Percentiles rank a stretch among this genome's conserved stretches.
Conservation (phyloP, 2,329 filamentous ascomycete genomes). For the Nothophoma quercina region DNA sequence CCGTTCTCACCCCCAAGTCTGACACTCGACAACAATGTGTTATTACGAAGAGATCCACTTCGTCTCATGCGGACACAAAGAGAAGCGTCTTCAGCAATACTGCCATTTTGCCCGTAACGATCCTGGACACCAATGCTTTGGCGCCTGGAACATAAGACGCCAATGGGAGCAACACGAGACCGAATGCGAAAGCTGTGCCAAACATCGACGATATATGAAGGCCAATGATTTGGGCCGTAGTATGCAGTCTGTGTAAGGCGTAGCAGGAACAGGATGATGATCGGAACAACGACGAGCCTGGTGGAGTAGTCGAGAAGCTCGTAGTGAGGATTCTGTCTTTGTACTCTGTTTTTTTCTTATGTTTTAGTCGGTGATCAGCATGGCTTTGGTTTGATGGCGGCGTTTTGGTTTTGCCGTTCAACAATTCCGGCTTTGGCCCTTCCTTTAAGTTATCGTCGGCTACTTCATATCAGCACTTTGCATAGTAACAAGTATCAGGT, state of each 20-base stretch:
- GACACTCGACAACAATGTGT: conserved; percentile 61
- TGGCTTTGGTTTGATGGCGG: not conserved
- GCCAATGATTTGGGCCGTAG: not conserved
- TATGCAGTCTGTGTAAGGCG: not conserved
- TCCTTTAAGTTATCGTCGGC: not conserved
- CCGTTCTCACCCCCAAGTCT: not conserved
- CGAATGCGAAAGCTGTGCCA: conserved; percentile 23
- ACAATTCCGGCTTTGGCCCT: not conserved
- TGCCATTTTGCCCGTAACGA: conserved; percentile 81
- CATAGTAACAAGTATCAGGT: not conserved
- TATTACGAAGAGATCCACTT: conserved; percentile 75
- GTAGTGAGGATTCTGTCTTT: too few species aligned
- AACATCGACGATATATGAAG: conserved; percentile 4
- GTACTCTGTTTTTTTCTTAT: not conserved
- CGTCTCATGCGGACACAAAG: conserved; percentile 65
- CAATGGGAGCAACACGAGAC: conserved; percentile 62
- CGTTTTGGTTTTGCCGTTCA: not conserved
- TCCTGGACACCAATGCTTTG: conserved; percentile 71
- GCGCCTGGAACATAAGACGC: conserved; percentile 69
- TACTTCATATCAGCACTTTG: not conserved
- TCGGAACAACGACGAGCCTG: not conserved
- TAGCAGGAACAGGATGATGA: not conserved
- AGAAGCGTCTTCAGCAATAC: conserved; percentile 68
- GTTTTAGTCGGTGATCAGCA: not conserved
- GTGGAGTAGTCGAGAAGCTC: not conserved